Evolutionary conservation across 441 rosid genomes (phyloP).

Genomic region (Erodium trifolium): DNA sequence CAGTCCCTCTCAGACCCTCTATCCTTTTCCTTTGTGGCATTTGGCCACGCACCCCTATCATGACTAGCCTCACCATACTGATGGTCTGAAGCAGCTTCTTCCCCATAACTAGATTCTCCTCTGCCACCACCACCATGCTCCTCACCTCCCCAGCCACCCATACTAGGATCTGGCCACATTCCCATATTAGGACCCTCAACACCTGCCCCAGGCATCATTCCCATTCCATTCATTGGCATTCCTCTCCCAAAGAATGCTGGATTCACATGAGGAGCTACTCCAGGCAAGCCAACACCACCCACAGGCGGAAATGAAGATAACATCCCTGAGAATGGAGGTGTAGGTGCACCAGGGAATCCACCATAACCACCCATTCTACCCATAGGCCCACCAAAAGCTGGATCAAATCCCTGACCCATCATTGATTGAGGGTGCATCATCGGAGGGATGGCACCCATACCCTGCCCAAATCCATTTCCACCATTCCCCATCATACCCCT

Average conservation of each 20-base stretch:
- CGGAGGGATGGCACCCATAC: conserved; percentile 28
- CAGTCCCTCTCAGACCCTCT: conserved; percentile 57
- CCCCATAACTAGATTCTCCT: conserved; percentile 78
- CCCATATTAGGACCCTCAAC: conserved; percentile 70
- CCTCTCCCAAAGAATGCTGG: conserved; percentile 80
- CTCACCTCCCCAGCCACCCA: conserved; percentile 69
- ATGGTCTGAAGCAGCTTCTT: conserved; percentile 79
- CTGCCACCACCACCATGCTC: conserved; percentile 61
- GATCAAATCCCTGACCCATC: conserved; percentile 82
- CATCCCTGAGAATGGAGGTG: conserved; percentile 60
- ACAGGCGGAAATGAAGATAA: conserved; percentile 56
- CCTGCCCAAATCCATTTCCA: conserved; percentile 69
- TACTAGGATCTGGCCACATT: conserved; percentile 69
- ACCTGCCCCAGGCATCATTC: conserved; percentile 66
- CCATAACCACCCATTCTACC: conserved; percentile 68
- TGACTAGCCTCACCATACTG: conserved; percentile 67
- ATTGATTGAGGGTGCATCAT: conserved; percentile 63
- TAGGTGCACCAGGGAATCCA: conserved; percentile 67
- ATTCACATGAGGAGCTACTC: conserved; percentile 83
- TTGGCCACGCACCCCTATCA: conserved; percentile 53
- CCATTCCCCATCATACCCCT: conserved; percentile 72
- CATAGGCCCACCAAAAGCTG: conserved; percentile 66
- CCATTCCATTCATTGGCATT: conserved; percentile 73
- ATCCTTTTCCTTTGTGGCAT: conserved; percentile 51
- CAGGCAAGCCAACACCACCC: conserved; percentile 61